Base-by-base conservation (phyloP, 805 yeast species). In the Nakazawaea siamensis region DNA sequence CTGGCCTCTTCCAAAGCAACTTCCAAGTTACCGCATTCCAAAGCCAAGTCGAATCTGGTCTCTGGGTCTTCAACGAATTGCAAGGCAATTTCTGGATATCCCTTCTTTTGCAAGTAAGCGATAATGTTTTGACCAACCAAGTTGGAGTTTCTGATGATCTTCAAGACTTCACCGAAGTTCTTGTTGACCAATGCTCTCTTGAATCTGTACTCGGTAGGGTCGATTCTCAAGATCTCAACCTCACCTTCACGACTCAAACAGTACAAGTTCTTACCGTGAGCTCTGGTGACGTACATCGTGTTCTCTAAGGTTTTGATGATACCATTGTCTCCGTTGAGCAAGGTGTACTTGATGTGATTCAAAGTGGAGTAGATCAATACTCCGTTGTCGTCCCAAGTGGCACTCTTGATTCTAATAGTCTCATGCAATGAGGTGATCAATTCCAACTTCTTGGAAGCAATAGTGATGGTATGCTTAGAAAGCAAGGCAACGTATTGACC, bases 41-140 rank as follows among this genome's bases (percentile, higher is more conserved):
- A 68, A 17, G 98, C 97, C 48, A 92, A 70, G 49, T 92, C 98
- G 51, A 92, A 90, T 58, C 95, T 76, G 27, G 97, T 85, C 57
- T 88, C 95, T 5, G 97, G 81, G 55, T 92, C 98, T 60, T 87
- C 82, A 35, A 92, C 98, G 53, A 92, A 94, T 58, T 90, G 97
- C 43, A 92, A 69, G 2, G 99, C 98, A 57, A 92, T 79, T 60
- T 92, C 99, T 18, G 98, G 97, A 55, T 81, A 90, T 2, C 98
- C 99, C 53, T 85, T 76, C 64, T 88, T 81, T 57, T 92, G 95
- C 51, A 92, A 70, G 57, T 90, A 92, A 4, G 94, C 92, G 55
- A 92, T 88, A 53, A 92, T 92, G 56, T 88, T 86, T 64, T 94
- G 97, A 44, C 99, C 99, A 34, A 92, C 98, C 52, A 92, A 70